Base-by-base conservation (phyloP, 441 rosid species). In the Jatropha podagrica region DNA sequence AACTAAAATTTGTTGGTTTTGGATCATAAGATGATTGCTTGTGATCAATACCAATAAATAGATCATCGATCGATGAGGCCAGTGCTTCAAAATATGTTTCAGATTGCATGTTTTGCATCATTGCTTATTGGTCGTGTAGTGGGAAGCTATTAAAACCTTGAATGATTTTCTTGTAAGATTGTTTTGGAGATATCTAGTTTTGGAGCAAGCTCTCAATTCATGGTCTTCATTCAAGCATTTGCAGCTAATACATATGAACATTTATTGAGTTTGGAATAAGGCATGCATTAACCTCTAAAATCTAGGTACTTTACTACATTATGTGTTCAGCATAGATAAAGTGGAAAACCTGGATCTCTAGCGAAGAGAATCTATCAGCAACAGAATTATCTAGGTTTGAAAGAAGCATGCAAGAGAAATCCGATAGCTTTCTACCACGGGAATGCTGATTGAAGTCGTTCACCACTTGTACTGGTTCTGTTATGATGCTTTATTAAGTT, bases 41-140 rank as follows among this genome's bases (percentile, higher is more conserved):
- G 61, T 79, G 68, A 69, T 78, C 55, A 55, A 20, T 69, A 56
- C 66, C 37, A 48, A 32, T 23, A 48, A 32, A 18, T 60, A 40
- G 23, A 64, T 75, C 59, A 59, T 68, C 69, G 65, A 73, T 83
- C 63, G 37, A 64, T 62, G 32, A 37, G 62, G 59, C 69, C 67
- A 38, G 69, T 70, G 56, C 69, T 64, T 18, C 15, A 41, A 66
- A 70, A 26, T 46, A 37, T 27, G 69, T 59, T 56, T 74, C 69
- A 15, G 70, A 49, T 75, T 67, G 63, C 74, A 42, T 67, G 62
- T 58, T 68, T 78, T 54, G 72, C 64, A 65, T 73, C 26, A 23
- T 80, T 26, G 9, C 38, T 75, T 37, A 40, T 61, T 23, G 44
- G 77, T 76, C 37, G 66, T 26, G 65, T 14, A 10, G 65, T 40